Evolutionary conservation across 2,329 filamentous ascomycete species (phyloP).

Genomic region (Mariannaea elegans): DNA sequence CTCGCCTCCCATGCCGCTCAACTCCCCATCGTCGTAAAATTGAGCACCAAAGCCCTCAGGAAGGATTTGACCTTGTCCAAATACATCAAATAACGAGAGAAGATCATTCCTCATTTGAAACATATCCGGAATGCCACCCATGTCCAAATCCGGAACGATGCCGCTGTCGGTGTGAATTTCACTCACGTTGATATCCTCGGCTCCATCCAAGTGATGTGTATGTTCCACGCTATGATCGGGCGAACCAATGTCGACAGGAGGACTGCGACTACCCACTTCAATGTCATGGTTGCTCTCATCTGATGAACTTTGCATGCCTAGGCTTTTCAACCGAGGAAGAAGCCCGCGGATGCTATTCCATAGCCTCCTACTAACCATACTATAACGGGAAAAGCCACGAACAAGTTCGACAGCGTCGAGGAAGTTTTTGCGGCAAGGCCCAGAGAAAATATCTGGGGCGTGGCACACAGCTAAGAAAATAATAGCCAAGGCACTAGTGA

Average conservation of each 20-base stretch:
- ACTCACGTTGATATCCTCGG: slow-evolving; percentile 4
- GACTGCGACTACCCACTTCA: neutral
- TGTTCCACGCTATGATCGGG: neutral
- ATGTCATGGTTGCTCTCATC: slow-evolving; percentile 14
- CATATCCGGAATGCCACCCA: slow-evolving; percentile 42
- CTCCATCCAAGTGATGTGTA: neutral
- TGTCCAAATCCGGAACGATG: slow-evolving; percentile 21
- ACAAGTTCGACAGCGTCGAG: slow-evolving; percentile 45
- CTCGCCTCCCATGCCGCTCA: slow-evolving; percentile 37
- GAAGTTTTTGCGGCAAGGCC: slow-evolving; percentile 45
- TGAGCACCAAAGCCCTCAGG: slow-evolving; percentile 23
- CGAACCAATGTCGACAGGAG: neutral
- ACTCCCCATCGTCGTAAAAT: slow-evolving; percentile 20
- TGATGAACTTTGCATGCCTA: slow-evolving; percentile 34
- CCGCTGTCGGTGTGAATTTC: slow-evolving; percentile 24
- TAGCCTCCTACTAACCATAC: slow-evolving; percentile 43
- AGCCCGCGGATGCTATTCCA: slow-evolving; percentile 49
- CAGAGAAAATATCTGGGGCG: slow-evolving; percentile 52
- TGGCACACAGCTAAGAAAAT: slow-evolving; percentile 52
- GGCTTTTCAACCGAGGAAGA: slow-evolving; percentile 42
- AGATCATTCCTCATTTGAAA: slow-evolving; percentile 48
- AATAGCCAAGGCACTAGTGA: slow-evolving; percentile 42
- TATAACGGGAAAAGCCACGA: slow-evolving; percentile 44
- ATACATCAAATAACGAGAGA: slow-evolving; percentile 47
- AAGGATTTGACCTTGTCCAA: slow-evolving; percentile 43